Base-by-base conservation (phyloP, 2,329 filamentous ascomycete genomes). In the Phialophora expanda region DNA sequence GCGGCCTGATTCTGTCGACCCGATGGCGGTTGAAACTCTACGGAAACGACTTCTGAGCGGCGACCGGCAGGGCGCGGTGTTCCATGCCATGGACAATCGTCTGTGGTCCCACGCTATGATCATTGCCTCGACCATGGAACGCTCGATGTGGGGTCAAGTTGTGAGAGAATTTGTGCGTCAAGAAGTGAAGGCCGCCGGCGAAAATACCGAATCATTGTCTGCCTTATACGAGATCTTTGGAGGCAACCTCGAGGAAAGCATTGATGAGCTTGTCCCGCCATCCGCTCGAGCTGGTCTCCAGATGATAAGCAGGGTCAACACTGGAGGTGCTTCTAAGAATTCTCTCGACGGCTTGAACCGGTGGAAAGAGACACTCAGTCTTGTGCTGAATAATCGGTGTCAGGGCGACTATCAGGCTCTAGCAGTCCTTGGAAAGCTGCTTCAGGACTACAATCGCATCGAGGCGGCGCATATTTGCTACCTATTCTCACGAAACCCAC, bases 31-130 rank as follows among this genome's bases (percentile, higher is more conserved):
- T 46, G 88, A 92, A 66, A 84, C 88, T 65, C 84, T 98, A 55
- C 89, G 91, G 30, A 88, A 84, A 54, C 84, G 88, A 73, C 84
- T 99, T 4, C 83, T 96, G 8, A 82, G 86, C 62, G 95, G 96
- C 9, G 89, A 98, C 55, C 87, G 93, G 24, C 93, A 97, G 74
- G 92, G 93, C 71, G 95, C 95, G 4, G 91, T 96, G 0, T 98
- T 94, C 94, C 85, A 90, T 69, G 93, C 95, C 4, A 94, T 93
- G 34, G 95, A 99, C 76, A 93, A 93, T 76, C 88, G 93, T 56
- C 82, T 99, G 2, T 99, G 96, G 96, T 95, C 92, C 1, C 96
- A 99, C 77, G 96, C 95, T 2, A 90, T 99, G 85, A 83, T 99
- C 22, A 89, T 99, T 41, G 90, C 95, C 77, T 96, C 79, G 6